A percentile compares a stretch with the other conserved stretches of the same genome.
Evolutionary conservation across 345 rosid species (phyloP).

Genomic region (Eucalyptus globulus): DNA sequence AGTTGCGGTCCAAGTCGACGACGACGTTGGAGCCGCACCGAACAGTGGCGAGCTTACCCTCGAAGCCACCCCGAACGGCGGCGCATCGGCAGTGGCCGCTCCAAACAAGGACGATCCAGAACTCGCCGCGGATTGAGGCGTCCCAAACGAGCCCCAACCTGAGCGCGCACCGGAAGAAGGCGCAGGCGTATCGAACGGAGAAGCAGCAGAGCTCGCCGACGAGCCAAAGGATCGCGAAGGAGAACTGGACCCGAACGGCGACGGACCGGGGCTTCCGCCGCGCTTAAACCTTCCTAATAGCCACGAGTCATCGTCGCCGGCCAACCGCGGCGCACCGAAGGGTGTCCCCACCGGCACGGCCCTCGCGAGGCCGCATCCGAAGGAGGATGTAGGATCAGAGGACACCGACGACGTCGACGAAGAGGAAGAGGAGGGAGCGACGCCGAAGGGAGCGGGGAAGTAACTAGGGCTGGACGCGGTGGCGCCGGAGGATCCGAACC

Average conservation of each 20-base stretch:
- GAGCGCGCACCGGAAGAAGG: background rate
- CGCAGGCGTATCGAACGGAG: background rate
- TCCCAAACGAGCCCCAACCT: background rate
- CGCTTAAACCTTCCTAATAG: background rate
- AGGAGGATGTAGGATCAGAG: constrained; percentile 7
- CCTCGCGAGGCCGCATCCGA: constrained; percentile 1
- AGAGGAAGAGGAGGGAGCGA: constrained; percentile 4
- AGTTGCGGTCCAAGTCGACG: background rate
- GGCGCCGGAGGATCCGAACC: constrained; percentile 22
- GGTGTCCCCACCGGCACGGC: background rate
- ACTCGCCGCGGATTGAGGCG: constrained; percentile 6
- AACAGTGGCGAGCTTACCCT: background rate
- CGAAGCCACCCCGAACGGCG: background rate
- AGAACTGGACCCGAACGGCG: background rate
- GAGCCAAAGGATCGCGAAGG: background rate
- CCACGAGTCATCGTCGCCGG: background rate
- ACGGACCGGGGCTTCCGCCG: background rate
- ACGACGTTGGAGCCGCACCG: background rate
- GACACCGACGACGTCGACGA: background rate
- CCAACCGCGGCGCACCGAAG: background rate
- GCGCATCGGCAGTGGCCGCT: background rate
- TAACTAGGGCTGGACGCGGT: background rate
- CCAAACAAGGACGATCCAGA: background rate
- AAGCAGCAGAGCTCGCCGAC: background rate
- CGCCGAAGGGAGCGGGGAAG: background rate